phyloP scores from a whole-genome alignment of 208 protist species.

The Pavlovales sp. region DNA sequence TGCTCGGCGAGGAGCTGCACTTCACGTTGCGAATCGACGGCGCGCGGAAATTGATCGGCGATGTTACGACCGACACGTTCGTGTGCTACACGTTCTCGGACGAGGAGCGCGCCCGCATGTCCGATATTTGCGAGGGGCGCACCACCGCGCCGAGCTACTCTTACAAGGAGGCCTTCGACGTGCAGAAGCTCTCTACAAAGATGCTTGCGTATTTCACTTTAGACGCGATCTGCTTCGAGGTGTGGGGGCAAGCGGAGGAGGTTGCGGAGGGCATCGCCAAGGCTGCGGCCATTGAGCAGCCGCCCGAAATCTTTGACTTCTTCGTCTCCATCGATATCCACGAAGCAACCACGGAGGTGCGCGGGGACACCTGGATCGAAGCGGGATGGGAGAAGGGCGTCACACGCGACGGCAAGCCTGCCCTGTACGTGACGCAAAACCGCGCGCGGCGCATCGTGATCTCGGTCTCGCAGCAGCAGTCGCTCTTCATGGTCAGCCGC shows the following conservation, averaged over 20 bases:
- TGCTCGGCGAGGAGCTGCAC: background rate
- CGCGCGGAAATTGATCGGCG: background rate
- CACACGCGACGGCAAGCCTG: background rate
- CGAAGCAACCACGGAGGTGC: background rate
- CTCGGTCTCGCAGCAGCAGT: background rate
- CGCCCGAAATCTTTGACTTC: conserved; percentile 19
- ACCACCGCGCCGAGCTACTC: background rate
- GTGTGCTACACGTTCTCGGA: background rate
- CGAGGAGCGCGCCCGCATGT: background rate
- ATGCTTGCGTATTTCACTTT: background rate
- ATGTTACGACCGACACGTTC: background rate
- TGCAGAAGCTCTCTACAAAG: background rate
- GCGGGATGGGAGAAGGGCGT: background rate
- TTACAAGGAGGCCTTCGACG: background rate
- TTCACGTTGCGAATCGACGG: background rate
- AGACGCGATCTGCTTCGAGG: conserved; percentile 21
- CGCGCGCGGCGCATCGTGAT: background rate
- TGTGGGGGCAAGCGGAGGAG: background rate
- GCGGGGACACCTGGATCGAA: background rate
- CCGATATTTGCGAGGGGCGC: background rate
- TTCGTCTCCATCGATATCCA: background rate
- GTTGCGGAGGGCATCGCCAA: background rate
- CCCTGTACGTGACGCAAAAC: background rate
- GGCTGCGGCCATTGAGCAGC: background rate
- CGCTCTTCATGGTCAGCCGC: background rate